Evolutionary conservation across 2,329 filamentous ascomycete genomes (phyloP), one percentile per base, ranked within the genome.

Genomic region (Phialophora verrucosa): DNA sequence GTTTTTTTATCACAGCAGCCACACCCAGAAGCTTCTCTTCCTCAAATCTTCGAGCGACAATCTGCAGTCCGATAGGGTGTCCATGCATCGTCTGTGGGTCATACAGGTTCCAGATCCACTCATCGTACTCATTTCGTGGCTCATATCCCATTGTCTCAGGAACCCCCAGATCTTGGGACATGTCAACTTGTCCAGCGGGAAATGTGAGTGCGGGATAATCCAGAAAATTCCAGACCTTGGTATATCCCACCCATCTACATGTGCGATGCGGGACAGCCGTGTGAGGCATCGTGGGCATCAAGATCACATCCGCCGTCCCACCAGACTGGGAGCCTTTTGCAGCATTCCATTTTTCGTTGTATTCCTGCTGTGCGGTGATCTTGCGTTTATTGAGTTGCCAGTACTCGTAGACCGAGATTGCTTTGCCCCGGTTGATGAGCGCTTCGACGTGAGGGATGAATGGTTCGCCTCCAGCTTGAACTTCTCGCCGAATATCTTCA

Each of bases 311-410:
- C 0, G 87, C 83, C 0, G 73, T 69, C 4, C 76, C 77, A 0
- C 83, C 85, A 0, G 82, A 25, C 23, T 25, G 23, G 23, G 23
- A 25, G 23, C 23, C 23, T 25, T 25, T 25, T 25, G 23, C 23
- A 25, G 23, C 27, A 53, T 83, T 83, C 87, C 87, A 90, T 64
- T 87, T 84, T 57, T 87, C 81, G 0, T 88, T 79, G 63, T 87
- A 89, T 2, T 76, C 78, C 65, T 87, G 83, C 68, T 88, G 85
- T 3, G 81, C 77, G 0, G 76, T 78, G 29, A 80, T 64, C 71
- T 89, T 90, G 29, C 81, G 79, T 66, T 79, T 85, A 75, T 89
- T 90, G 6, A 90, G 79, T 70, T 89, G 87, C 88, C 87, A 90
- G 75, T 90, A 90, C 4, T 87, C 80, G 64, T 86, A 89, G 0